Evolutionary conservation across 768 basidiomycete species (phyloP).

Genomic region (Russula sp.): DNA sequence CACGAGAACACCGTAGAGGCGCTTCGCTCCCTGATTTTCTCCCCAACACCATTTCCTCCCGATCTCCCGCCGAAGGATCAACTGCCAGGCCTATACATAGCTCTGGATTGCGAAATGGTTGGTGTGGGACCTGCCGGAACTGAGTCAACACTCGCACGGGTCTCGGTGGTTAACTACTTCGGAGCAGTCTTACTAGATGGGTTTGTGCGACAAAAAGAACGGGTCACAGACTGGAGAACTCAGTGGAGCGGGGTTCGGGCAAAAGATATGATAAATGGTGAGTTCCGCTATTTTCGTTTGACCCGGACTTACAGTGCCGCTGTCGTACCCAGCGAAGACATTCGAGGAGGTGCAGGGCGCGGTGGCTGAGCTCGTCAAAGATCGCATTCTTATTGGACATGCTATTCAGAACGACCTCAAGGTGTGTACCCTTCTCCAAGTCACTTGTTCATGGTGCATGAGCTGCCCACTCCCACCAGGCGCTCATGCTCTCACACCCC

Average conservation of each 20-base stretch:
- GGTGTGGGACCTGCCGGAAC: conserved; percentile 80
- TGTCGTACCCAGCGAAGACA: conserved; percentile 49
- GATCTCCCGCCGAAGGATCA: conserved; percentile 17
- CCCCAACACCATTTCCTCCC: conserved; percentile 31
- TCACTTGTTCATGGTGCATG: conserved; percentile 15
- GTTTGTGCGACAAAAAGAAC: conserved; percentile 81
- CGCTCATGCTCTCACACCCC: conserved; percentile 67
- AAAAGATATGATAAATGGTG: conserved; percentile 66
- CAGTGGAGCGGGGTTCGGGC: conserved; percentile 80
- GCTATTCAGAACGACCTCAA: conserved; percentile 89
- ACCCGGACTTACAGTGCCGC: not conserved
- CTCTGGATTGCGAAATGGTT: conserved; percentile 98
- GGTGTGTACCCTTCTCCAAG: conserved; percentile 36
- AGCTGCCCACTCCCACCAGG: conserved; percentile 34
- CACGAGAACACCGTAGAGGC: conserved; percentile 2
- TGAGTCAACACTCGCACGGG: conserved; percentile 83
- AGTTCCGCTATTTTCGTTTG: conserved; percentile 19
- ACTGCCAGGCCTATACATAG: conserved; percentile 61
- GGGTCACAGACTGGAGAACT: conserved; percentile 90
- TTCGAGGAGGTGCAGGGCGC: conserved; percentile 76
- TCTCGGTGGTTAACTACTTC: conserved; percentile 85
- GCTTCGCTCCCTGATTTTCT: conserved; percentile 13
- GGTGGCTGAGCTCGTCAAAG: conserved; percentile 72
- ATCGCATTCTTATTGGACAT: conserved; percentile 81
- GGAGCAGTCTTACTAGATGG: conserved; percentile 76